phyloP scores from a whole-genome alignment of 495 filamentous ascomycete genomes.

The Aspergillus mulundensis region DNA sequence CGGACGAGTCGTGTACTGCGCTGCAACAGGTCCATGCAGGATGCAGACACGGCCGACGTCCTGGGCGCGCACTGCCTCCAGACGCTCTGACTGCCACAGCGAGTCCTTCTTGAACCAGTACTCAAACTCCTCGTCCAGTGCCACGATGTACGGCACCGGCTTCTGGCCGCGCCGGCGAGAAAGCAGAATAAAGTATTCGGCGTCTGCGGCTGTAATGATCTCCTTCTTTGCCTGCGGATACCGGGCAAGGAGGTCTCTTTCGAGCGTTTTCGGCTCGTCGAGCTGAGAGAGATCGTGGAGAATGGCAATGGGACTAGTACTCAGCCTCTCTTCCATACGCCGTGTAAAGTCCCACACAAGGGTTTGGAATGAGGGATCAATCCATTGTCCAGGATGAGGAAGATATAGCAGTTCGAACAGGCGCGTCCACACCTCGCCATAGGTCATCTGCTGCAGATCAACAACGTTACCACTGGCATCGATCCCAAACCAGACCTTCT shows the following conservation, averaged over 20 bases:
- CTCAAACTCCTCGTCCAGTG: neutral
- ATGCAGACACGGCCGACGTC: slow-evolving; percentile 95
- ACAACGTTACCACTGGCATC: slow-evolving; percentile 72
- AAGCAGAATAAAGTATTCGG: slow-evolving; percentile 81
- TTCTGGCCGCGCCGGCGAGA: slow-evolving; percentile 91
- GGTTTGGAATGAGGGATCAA: neutral
- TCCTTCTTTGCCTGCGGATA: neutral
- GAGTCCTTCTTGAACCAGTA: neutral
- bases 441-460: slow-evolving; percentile 65
- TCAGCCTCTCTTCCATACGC: neutral
- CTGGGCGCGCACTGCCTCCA: slow-evolving; percentile 89
- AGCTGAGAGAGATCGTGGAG: neutral
- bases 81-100: slow-evolving; percentile 63
- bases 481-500: slow-evolving; percentile 97
- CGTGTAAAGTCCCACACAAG: neutral
- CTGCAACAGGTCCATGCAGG: slow-evolving; percentile 91
- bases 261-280: neutral
- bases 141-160: slow-evolving; percentile 50
- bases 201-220: neutral
- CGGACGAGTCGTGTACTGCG: slow-evolving; percentile 65
- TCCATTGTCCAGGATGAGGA: neutral
- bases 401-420: neutral
- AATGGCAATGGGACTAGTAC: neutral
- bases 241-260: neutral
- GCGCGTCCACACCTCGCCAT: neutral